A percentile compares a stretch with the other conserved stretches of the same genome.
Conservation (phyloP, 176 grass and related monocot species). For the Bonia amplexicaulis region DNA sequence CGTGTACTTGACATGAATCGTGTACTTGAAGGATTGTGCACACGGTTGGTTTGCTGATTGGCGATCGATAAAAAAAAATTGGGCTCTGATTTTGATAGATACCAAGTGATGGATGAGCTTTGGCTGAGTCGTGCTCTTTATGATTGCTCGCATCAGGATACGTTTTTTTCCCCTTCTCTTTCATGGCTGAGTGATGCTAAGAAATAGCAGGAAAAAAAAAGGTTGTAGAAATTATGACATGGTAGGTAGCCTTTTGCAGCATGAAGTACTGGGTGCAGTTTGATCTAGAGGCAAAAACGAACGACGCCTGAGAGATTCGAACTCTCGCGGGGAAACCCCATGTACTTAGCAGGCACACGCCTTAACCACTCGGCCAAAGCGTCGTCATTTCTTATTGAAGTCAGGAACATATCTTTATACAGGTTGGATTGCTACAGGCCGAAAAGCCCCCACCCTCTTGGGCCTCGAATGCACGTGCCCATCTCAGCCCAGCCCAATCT, state of each 20-base stretch:
- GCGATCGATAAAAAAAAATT: conserved; percentile 9
- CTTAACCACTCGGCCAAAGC: conserved; percentile 99
- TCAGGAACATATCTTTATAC: neutral
- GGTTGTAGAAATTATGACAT: neutral
- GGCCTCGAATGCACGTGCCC: neutral
- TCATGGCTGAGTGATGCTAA: neutral
- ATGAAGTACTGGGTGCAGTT: neutral
- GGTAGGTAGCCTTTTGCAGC: neutral
- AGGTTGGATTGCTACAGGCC: neutral
- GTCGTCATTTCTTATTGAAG: accelerated
- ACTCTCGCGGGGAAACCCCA: conserved; percentile 86
- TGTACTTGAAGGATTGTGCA: neutral
- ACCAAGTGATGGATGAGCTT: neutral
- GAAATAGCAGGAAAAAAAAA: neutral
- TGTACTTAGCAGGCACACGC: conserved; percentile 99
- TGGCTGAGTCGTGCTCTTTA: neutral
- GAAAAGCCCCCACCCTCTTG: too few relatives aligned
- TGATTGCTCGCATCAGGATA: neutral
- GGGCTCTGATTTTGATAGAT: neutral
- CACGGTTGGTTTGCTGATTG: neutral
- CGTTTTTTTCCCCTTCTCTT: neutral
- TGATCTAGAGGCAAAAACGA: neutral
- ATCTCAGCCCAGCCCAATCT: neutral
- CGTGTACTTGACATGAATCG: conserved; percentile 26
- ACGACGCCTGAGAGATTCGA: conserved; percentile 84